A percentile compares a stretch with the other conserved stretches of the same genome.
phyloP scores from a whole-genome alignment of 495 filamentous ascomycete genomes.

The Articulospora tetracladia region DNA sequence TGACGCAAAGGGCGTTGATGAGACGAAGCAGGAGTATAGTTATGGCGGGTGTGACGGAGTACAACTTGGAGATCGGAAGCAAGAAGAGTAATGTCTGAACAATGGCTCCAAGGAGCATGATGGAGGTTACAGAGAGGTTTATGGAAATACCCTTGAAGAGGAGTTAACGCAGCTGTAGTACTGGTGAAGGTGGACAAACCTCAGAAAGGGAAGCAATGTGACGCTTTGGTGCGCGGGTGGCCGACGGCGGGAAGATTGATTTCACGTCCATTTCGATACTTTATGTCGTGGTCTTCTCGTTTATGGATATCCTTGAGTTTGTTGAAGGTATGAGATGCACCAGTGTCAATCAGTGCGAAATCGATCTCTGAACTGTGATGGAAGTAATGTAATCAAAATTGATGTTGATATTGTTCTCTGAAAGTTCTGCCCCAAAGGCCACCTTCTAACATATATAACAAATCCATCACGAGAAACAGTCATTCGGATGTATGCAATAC shows the following conservation, averaged over 20 bases:
- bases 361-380: too few relatives aligned
- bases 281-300: too few relatives aligned
- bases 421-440: too few relatives aligned
- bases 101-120: constrained; percentile 11
- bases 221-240: neutral
- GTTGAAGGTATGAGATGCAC: too few relatives aligned
- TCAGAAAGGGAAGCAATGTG: neutral
- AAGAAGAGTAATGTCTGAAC: constrained; percentile 9
- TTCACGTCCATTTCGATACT: constrained; percentile 10
- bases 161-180: neutral
- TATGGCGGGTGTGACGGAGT: constrained; percentile 9
- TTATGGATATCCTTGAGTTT: too few relatives aligned
- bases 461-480: too few relatives aligned
- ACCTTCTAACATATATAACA: too few relatives aligned
- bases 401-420: too few relatives aligned
- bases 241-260: neutral
- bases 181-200: neutral
- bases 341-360: too few relatives aligned
- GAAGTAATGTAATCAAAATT: too few relatives aligned
- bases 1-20: constrained; percentile 9
- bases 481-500: too few relatives aligned
- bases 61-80: constrained; percentile 6
- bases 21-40: constrained; percentile 1
- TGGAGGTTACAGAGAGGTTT: constrained; percentile 9
- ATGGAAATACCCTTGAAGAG: neutral